Conservation (phyloP, 108 stramenopile genomes). For the Mayamaea pseudoterrestris region DNA sequence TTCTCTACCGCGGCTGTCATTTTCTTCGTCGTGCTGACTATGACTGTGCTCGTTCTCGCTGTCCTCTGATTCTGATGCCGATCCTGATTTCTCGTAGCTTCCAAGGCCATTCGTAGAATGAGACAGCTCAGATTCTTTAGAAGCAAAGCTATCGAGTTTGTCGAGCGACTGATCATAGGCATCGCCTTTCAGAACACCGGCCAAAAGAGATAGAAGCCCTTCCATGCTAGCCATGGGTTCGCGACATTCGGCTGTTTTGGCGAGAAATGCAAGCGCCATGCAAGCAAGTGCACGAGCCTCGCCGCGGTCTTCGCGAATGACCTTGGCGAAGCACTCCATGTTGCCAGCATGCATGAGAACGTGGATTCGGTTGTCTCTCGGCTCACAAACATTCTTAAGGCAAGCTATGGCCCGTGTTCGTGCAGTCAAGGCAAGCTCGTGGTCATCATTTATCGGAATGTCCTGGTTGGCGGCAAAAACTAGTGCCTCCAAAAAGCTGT, state of each 20-base stretch:
- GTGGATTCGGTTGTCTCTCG: slow-evolving; percentile 56
- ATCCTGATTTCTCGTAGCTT: too few relatives aligned
- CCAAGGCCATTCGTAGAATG: too few relatives aligned
- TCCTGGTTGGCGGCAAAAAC: slow-evolving; percentile 27
- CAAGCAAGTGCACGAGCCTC: slow-evolving; percentile 56
- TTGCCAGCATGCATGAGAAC: slow-evolving; percentile 41
- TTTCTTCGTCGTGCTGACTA: too few relatives aligned
- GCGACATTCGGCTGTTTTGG: slow-evolving; percentile 50
- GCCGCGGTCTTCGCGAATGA: slow-evolving; percentile 38
- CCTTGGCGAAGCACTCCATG: slow-evolving; percentile 33
- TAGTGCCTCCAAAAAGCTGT: slow-evolving; percentile 49
- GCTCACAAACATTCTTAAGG: slow-evolving; percentile 37
- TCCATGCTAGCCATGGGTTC: slow-evolving; percentile 29
- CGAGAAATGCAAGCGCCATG: slow-evolving; percentile 42
- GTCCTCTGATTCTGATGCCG: too few relatives aligned
- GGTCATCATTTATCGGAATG: slow-evolving; percentile 25
- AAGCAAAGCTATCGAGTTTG: too few relatives aligned
- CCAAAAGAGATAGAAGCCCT: slow-evolving; percentile 25
- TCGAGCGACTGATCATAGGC: too few relatives aligned
- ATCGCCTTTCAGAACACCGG: too few relatives aligned
- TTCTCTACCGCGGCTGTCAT: too few relatives aligned
- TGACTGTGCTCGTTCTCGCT: too few relatives aligned
- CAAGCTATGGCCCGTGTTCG: slow-evolving; percentile 44
- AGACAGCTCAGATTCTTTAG: too few relatives aligned
- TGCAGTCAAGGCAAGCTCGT: slow-evolving; percentile 38